Conservation (phyloP, 1,284 basidiomycete genomes). For the Chalciporus piperatoides region DNA sequence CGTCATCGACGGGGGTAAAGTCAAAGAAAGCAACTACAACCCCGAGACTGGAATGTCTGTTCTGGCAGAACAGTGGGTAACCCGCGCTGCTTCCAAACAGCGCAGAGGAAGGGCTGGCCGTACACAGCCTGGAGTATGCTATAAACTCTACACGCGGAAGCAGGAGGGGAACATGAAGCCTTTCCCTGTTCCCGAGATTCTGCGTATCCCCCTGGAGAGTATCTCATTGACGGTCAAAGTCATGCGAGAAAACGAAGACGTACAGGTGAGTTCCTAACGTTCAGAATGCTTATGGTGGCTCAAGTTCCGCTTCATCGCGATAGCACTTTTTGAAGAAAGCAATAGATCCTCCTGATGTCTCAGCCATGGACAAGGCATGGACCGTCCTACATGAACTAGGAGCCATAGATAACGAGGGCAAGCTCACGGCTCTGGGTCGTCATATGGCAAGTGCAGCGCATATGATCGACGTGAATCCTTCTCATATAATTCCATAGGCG, state of each 20-base stretch:
- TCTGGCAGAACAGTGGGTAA: constrained; percentile 78
- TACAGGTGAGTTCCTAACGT: constrained; percentile 50
- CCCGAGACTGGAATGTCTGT: constrained; percentile 71
- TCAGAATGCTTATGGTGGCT: not conserved
- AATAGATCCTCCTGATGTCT: constrained; percentile 78
- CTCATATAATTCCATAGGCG: constrained; percentile 42
- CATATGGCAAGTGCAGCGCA: constrained; percentile 58
- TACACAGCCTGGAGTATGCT: constrained; percentile 79
- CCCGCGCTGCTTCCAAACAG: constrained; percentile 79
- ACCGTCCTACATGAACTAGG: constrained; percentile 74
- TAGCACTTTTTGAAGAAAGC: constrained; percentile 65
- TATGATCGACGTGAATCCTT: not conserved
- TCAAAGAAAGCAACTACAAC: constrained; percentile 88
- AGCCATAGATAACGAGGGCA: constrained; percentile 62
- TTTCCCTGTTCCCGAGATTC: constrained; percentile 85
- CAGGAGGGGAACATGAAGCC: constrained; percentile 69
- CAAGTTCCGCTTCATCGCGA: not conserved
- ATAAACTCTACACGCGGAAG: constrained; percentile 79
- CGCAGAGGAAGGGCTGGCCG: constrained; percentile 89
- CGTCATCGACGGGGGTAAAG: constrained; percentile 83
- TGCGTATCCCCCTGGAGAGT: constrained; percentile 84
- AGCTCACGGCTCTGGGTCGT: constrained; percentile 78
- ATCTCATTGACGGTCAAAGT: constrained; percentile 83
- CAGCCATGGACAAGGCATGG: constrained; percentile 80
- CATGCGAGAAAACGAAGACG: constrained; percentile 75